Conservation (phyloP, 768 basidiomycete species). For the Leucocoprinus sp. region DNA sequence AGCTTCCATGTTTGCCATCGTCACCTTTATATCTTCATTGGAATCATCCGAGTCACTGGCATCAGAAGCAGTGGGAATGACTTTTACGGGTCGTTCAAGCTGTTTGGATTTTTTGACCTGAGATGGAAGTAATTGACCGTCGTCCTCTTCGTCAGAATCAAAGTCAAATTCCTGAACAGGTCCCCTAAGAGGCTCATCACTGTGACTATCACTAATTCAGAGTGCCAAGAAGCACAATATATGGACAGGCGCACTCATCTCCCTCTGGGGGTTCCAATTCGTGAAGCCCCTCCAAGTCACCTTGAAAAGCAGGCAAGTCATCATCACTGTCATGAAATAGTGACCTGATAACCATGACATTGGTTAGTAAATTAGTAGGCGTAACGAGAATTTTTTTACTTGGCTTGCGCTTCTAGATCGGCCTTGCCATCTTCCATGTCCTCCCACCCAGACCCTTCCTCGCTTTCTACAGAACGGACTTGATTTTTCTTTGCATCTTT, state of each 20-base stretch:
- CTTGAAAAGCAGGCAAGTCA: conserved; percentile 25
- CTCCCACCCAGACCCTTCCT: conserved; percentile 52
- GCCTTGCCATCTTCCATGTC: conserved; percentile 41
- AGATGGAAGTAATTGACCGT: conserved; percentile 24
- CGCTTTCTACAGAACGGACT: conserved; percentile 14
- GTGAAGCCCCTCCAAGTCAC: conserved; percentile 43
- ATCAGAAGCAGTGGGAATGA: conserved; percentile 44
- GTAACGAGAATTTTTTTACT: conserved; percentile 24
- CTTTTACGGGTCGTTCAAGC: conserved; percentile 36
- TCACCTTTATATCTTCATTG: conserved; percentile 46
- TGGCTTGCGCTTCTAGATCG: conserved; percentile 33
- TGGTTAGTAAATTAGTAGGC: neutral
- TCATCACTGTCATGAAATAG: conserved; percentile 40
- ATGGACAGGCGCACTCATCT: conserved; percentile 13
- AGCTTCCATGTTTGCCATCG: conserved; percentile 75
- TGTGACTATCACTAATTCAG: conserved; percentile 15
- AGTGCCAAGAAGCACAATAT: neutral
- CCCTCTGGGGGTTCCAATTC: conserved; percentile 38
- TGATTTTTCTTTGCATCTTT: conserved; percentile 9
- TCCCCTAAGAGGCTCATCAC: conserved; percentile 43
- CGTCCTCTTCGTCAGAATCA: conserved; percentile 53
- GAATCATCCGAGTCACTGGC: conserved; percentile 31
- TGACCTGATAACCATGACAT: conserved; percentile 23
- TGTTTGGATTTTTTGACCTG: conserved; percentile 49
- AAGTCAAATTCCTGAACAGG: conserved; percentile 56